A percentile compares a stretch with the other conserved stretches of the same genome.
These are phyloP conservation scores for Raffaelea albimanens DNA, from an alignment of 2,329 filamentous ascomycete species.

Conservation along the genomic window DNA sequence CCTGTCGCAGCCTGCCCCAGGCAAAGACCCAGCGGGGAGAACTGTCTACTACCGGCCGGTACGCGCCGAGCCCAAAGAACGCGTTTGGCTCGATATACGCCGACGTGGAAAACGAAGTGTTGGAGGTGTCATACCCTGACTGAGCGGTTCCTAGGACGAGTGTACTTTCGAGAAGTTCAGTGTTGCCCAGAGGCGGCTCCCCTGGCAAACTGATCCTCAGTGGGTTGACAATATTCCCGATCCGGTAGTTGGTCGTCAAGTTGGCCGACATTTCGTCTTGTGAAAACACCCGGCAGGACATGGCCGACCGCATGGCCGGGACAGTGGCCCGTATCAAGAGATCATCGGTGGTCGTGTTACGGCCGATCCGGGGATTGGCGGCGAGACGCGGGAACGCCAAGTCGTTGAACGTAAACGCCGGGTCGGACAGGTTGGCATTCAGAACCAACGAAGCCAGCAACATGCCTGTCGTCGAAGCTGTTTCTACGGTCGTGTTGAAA, in stretches of 20 bases:
- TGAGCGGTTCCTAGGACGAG: conserved; percentile 10
- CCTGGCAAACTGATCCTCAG: conserved; percentile 15
- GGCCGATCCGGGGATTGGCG: conserved; percentile 8
- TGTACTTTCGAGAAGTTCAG: conserved; percentile 12
- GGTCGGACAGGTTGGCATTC: conserved; percentile 23
- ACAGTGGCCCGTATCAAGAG: conserved; percentile 16
- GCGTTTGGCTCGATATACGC: conserved; percentile 8
- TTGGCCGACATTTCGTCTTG: conserved; percentile 16
- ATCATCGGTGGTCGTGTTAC: conserved; percentile 9
- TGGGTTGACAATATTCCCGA: conserved; percentile 10
- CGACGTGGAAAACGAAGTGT: neutral
- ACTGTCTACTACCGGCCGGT: conserved; percentile 13
- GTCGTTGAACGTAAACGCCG: conserved; percentile 25
- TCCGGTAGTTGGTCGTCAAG: conserved; percentile 13
- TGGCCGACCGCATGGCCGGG: conserved; percentile 21
- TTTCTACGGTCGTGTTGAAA: conserved; percentile 17
- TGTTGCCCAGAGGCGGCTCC: conserved; percentile 6
- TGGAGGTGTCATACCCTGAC: neutral
- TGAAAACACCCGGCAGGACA: conserved; percentile 17
- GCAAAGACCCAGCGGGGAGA: conserved; percentile 22
- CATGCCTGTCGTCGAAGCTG: conserved; percentile 16
- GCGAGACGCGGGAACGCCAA: conserved; percentile 19
- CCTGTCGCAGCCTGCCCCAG: conserved; percentile 22
- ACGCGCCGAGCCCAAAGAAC: conserved; percentile 15
- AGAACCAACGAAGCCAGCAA: conserved; percentile 25